Conservation (phyloP, 2,329 filamentous ascomycete genomes). For the Madurella fahalii region DNA sequence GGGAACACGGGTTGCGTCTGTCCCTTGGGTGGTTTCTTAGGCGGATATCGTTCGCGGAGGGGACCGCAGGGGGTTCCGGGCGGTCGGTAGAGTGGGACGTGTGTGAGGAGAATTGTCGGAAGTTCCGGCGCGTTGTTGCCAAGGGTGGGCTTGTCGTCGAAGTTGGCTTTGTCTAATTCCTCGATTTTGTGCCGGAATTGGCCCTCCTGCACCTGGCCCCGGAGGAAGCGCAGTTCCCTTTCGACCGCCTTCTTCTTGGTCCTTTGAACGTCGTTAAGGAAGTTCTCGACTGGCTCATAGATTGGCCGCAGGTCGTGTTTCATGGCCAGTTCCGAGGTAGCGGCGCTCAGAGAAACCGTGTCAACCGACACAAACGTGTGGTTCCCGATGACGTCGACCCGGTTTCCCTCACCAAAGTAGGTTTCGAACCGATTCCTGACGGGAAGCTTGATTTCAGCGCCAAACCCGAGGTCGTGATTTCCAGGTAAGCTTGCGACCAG, state of each 20-base stretch:
- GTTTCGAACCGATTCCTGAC: constrained; percentile 80
- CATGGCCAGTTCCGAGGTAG: constrained; percentile 47
- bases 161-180: constrained; percentile 49
- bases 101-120: constrained; percentile 83
- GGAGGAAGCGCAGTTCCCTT: constrained; percentile 63
- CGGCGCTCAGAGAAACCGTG: constrained; percentile 79
- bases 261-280: constrained; percentile 63
- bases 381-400: constrained; percentile 87
- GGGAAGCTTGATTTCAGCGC: constrained; percentile 72
- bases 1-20: constrained; percentile 49
- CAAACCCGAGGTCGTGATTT: constrained; percentile 94
- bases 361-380: constrained; percentile 94
- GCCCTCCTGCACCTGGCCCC: constrained; percentile 54
- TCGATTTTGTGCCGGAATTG: constrained; percentile 57
- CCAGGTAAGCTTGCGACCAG: constrained; percentile 83
- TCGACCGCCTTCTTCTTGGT: constrained; percentile 65
- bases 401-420: constrained; percentile 88
- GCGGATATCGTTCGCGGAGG: constrained; percentile 77
- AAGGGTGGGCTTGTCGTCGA: constrained; percentile 36
- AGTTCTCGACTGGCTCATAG: constrained; percentile 72
- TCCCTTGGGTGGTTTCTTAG: constrained; percentile 57
- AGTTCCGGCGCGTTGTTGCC: constrained; percentile 56
- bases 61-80: constrained; percentile 85
- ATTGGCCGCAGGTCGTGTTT: constrained; percentile 56
- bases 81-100: constrained; percentile 82